Evolutionary conservation across 345 rosid genomes (phyloP), one percentile per base, ranked within the genome.

Genomic region (Camelina hispida): DNA sequence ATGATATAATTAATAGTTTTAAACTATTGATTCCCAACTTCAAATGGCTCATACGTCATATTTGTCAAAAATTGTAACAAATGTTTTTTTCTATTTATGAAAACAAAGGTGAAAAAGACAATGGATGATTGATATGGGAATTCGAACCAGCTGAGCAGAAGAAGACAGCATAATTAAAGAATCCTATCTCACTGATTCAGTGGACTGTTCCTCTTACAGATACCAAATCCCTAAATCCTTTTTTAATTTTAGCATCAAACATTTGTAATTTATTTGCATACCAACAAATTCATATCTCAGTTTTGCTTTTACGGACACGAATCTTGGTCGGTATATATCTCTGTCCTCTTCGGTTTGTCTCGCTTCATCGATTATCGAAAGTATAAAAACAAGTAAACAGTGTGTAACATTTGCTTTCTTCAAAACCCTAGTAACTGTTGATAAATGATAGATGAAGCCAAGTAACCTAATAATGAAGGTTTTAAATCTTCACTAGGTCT

Each of bases 291-390:
- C 67, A 71, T 71, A 77, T 77, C 76, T 71, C 80, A 77, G 72
- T 71, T 77, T 65, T 64, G 61, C 68, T 40, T 77, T 70, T 63
- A 44, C 16, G 48, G 7, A 77, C 68, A 71, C 48, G 76, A 77
- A 77, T 77, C 62, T 71, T 77, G 72, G 80, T 77, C 80, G 76
- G 68, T 71, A 77, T 71, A 77, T 71, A 66, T 57, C n/a, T 77
- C n/a, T 77, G 76, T 57, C 80, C 38, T 56, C 38, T 63, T 62
- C 13, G 40, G 11, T 46, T 46, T 46, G 47, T 55, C 71, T 64
- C 65, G 62, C 71, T 46, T 32, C 58, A 32, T 44, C 38, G 1
- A 28, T 28, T 3, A 3, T 43, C 38, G 15, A 55, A 54, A 54
- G 17, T 23, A 25, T 25, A 34, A 53, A 12, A 77, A 25, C 28